Percentiles rank a stretch among this genome's conserved stretches.
Conservation (phyloP, 495 filamentous ascomycete genomes). For the Parachaetomium inaequale region DNA sequence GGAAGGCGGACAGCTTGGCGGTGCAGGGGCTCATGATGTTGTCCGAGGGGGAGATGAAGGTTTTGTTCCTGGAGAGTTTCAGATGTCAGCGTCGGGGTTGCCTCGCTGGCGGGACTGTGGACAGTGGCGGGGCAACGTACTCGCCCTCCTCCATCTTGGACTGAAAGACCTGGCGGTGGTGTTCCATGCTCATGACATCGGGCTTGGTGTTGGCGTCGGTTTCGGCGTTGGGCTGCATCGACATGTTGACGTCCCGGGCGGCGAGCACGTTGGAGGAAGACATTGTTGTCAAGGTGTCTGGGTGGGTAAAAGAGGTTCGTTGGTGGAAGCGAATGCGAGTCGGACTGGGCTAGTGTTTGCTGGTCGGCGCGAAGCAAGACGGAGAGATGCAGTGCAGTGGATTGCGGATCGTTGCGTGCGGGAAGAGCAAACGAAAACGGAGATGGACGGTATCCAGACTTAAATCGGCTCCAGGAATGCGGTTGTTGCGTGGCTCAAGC, state of each 20-base stretch:
- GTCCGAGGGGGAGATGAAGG: conserved; percentile 88
- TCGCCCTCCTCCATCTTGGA: conserved; percentile 60
- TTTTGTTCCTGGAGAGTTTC: conserved; percentile 44
- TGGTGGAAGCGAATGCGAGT: neutral
- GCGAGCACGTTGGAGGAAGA: conserved; percentile 49
- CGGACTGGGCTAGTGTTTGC: neutral
- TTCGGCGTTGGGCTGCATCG: conserved; percentile 27
- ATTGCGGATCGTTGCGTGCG: neutral
- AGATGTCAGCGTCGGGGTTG: neutral
- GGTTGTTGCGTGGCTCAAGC: neutral
- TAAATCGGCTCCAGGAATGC: conserved; percentile 5
- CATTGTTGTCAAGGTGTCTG: conserved; percentile 22
- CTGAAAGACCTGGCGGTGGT: conserved; percentile 74
- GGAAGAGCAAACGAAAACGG: neutral
- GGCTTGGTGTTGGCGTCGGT: conserved; percentile 33
- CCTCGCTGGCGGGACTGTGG: neutral
- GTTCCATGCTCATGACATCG: conserved; percentile 65
- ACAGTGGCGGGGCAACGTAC: conserved; percentile 42
- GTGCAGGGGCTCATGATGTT: conserved; percentile 90
- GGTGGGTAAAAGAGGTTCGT: neutral
- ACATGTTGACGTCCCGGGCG: conserved; percentile 56
- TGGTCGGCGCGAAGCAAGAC: neutral
- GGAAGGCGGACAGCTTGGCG: conserved; percentile 81
- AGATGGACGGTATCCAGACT: neutral
- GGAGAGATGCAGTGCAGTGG: neutral